Evolutionary conservation across 2,329 filamentous ascomycete genomes (phyloP), one percentile per base, ranked within the genome.

Genomic region (Beauveria pseudobassiana): DNA sequence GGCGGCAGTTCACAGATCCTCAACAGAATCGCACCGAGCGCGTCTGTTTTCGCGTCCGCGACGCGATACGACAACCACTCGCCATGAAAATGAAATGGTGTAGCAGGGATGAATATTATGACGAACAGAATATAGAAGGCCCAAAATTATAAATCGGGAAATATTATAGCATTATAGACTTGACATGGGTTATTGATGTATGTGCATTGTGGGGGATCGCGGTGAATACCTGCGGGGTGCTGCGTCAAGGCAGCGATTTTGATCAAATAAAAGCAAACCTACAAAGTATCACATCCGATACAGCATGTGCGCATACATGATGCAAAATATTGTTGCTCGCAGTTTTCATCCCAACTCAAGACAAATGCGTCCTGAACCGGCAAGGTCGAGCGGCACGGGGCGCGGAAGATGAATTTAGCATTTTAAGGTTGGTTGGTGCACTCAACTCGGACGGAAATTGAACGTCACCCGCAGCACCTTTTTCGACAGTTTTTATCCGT

Each of bases 1-100:
- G 28, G 52, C 51, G 6, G 45, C 52, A 10, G 46, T 59, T 18
- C 62, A 55, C 28, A 51, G 57, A 10, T 24, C 51, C 9, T 63
- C 62, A 3, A 61, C 52, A 3, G 62, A 63, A 18, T 63, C 62
- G n/a, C 62, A 63, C 28, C 38, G 62, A 24, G 45, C 52, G 7
- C 46, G 62, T 18, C 12, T 60, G 14, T 61, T 63, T 50, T 43
- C 38, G 34, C 55, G 56, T 12, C 55, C 55, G 3, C 55, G 55
- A 16, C 55, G 55, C n/a, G 51, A 51, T 12, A 63, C 55, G 1
- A 59, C 55, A 18, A 59, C 49, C 16, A 48, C 26, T n/a, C 45
- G 56, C 16, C 61, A 52, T 28, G 61, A 60, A 7, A 38, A 59
- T 10, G 59, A 61, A 43, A 61, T 61, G 38, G 59, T 61, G 30